A percentile compares a stretch with the other conserved stretches of the same genome.
phyloP scores from a whole-genome alignment of 148 eudicot species.

The Dianthus caryophyllus region DNA sequence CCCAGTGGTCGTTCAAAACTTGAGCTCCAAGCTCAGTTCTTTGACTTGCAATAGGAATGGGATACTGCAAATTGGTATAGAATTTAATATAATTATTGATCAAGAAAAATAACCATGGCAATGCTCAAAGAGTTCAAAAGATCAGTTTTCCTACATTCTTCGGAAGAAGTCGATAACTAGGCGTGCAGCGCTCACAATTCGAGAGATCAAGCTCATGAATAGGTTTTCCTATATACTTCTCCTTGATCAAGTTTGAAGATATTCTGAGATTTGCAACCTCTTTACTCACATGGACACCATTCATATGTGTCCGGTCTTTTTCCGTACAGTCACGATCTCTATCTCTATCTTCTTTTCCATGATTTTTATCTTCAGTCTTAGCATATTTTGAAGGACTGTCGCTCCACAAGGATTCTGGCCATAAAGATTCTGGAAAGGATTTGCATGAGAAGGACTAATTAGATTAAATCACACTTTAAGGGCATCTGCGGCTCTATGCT shows the following conservation, averaged over 20 bases:
- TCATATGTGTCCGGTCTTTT: constrained; percentile 54
- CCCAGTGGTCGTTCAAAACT: constrained; percentile 92
- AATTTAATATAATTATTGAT: constrained; percentile 11
- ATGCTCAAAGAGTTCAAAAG: neutral
- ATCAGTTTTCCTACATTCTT: constrained; percentile 52
- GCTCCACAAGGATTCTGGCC: constrained; percentile 68
- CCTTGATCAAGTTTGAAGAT: constrained; percentile 45
- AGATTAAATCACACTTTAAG: neutral
- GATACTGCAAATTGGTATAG: constrained; percentile 54
- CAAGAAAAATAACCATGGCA: constrained; percentile 6
- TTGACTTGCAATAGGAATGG: constrained; percentile 79
- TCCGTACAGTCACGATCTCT: constrained; percentile 55
- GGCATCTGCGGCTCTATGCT: neutral
- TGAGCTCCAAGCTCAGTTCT: constrained; percentile 79
- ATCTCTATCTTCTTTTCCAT: constrained; percentile 47
- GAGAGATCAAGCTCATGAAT: constrained; percentile 97
- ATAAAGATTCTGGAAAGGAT: constrained; percentile 26
- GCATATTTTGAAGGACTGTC: constrained; percentile 55
- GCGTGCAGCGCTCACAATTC: constrained; percentile 80
- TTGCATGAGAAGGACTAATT: constrained; percentile 1
- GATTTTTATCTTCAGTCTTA: constrained; percentile 63
- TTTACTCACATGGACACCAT: constrained; percentile 34
- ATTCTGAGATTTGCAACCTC: constrained; percentile 52
- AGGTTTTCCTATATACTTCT: constrained; percentile 47
- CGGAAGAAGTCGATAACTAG: constrained; percentile 98